Evolutionary conservation across 306 rosid genomes (phyloP).

Genomic region (Lathyrus sativus): DNA sequence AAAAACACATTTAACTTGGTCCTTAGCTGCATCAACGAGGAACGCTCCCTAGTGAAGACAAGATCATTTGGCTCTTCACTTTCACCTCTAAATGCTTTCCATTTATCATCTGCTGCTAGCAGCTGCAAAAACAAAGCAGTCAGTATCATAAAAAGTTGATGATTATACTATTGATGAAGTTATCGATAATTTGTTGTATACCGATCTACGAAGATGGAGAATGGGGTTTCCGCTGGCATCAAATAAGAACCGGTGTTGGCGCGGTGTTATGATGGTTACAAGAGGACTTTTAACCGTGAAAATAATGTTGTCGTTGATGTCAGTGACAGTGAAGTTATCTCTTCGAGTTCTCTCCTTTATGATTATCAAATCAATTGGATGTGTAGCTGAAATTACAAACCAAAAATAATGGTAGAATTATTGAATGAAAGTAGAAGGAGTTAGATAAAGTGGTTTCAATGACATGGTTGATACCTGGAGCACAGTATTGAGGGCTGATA

Average conservation of each 20-base stretch:
- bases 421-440: too few species aligned
- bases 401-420: too few species aligned
- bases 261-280: neutral
- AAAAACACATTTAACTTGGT: slow-evolving; percentile 45
- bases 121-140: slow-evolving; percentile 29
- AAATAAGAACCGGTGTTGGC: slow-evolving; percentile 37
- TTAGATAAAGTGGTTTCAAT: too few species aligned
- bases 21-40: slow-evolving; percentile 42
- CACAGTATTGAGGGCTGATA: neutral
- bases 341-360: slow-evolving; percentile 34
- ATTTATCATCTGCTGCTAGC: slow-evolving; percentile 28
- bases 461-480: slow-evolving; percentile 12
- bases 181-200: neutral
- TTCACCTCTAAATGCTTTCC: slow-evolving; percentile 58
- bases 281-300: slow-evolving; percentile 41
- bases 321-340: slow-evolving; percentile 49
- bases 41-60: slow-evolving; percentile 36
- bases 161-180: neutral
- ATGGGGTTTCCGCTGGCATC: slow-evolving; percentile 47
- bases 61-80: slow-evolving; percentile 44
- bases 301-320: slow-evolving; percentile 44
- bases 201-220: slow-evolving; percentile 43
- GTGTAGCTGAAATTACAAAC: slow-evolving; percentile 9
- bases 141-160: too few species aligned
- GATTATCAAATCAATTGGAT: slow-evolving; percentile 43